Evolutionary conservation across 257 asterid species (phyloP), one percentile per base, ranked within the genome.

Genomic region (Cordia subcordata): DNA sequence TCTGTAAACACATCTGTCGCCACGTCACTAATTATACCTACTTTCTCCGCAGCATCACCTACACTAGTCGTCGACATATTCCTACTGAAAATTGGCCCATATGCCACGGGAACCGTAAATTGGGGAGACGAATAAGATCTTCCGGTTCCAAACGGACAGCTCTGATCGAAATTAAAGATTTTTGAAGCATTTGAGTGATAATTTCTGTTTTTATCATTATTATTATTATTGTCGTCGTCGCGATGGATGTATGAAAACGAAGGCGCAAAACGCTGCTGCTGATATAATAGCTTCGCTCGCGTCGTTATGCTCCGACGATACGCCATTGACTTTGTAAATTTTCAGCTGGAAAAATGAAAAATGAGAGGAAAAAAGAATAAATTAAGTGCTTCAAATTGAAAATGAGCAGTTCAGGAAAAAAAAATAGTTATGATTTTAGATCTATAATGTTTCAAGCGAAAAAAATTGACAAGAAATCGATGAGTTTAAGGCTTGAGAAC

Each of bases 281-380:
- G 82, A 63, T 88, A 88, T 40, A 91, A 82, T 9, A 67, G 76
- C 70, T 81, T 85, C 11, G 83, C 81, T 68, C 94, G 77, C 12
- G 94, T 63, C 11, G 81, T 45, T 69, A 88, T 62, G 75, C 84
- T 73, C 53, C 96, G 88, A 68, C 95, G 71, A 60, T 74, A 84
- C 3, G 95, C 93, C 98, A 88, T 91, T 65, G 21, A 60, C n/a
- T 57, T 14, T 33, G 47, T 42, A 42, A 42, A 2, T 42, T 14
- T 42, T 42, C 4, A 42, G 10, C 10, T 42, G 10, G 10, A 42
- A 42, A 42, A 42, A 3, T 42, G 10, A 42, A 42, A 39, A 39
- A 39, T 39, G 8, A 39, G 44, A 39, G 12, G n/a, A n/a, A n/a
- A n/a, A n/a, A n/a, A n/a, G n/a, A n/a, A n/a, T n/a, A n/a, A 27